Conservation (phyloP, 1,284 basidiomycete species). For the Vanrija pseudolonga region DNA sequence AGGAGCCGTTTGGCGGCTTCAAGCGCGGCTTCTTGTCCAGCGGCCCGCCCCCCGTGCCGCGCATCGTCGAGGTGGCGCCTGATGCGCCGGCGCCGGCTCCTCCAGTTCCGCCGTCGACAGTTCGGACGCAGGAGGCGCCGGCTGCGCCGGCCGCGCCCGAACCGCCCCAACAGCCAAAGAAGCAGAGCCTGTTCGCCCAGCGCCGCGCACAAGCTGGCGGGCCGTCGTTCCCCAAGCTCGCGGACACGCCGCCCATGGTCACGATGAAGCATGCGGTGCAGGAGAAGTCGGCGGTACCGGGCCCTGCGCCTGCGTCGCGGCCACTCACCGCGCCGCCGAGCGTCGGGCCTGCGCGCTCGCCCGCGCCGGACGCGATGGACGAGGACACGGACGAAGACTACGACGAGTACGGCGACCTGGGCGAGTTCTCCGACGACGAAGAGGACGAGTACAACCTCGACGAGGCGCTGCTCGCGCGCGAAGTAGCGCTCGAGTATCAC, state of each 20-base stretch:
- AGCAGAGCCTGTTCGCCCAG: conserved; percentile 36
- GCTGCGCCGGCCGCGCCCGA: background rate
- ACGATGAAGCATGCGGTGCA: conserved; percentile 30
- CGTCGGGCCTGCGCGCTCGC: background rate
- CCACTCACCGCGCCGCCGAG: background rate
- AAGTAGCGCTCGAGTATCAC: conserved; percentile 44
- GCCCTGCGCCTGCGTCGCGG: background rate
- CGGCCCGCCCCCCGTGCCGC: background rate
- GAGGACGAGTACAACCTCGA: conserved; percentile 47
- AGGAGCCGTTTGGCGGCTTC: conserved; percentile 33
- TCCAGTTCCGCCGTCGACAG: background rate
- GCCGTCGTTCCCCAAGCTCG: conserved; percentile 18
- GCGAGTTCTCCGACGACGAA: conserved; percentile 31
- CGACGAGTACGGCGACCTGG: conserved; percentile 32
- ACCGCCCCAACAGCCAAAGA: conserved; percentile 15
- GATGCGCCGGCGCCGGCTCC: conserved; percentile 1
- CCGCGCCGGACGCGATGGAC: conserved; percentile 1
- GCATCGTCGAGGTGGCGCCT: background rate
- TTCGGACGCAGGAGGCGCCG: background rate
- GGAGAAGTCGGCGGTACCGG: conserved; percentile 14
- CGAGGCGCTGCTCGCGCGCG: conserved; percentile 40
- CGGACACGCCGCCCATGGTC: conserved; percentile 24
- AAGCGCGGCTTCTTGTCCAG: conserved; percentile 33
- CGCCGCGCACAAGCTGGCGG: conserved; percentile 6
- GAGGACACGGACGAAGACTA: conserved; percentile 22